These are phyloP conservation scores for Microsporum canis DNA, from an alignment of 2,329 filamentous ascomycete species.

Conservation along the genomic window DNA sequence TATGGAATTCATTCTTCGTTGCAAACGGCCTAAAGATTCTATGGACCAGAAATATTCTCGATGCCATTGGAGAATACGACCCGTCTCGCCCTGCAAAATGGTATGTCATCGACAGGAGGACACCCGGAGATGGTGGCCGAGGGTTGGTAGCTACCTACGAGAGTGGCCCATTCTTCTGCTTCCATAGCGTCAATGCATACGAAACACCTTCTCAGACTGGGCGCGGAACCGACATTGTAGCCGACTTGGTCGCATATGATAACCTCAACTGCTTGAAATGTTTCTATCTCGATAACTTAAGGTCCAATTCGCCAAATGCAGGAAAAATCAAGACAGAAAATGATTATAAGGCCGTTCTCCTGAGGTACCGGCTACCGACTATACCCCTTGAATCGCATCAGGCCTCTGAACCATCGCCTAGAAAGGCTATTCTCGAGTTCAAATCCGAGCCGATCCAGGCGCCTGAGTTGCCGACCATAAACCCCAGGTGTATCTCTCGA, in stretches of 20 bases:
- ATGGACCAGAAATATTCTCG: slow-evolving; percentile 56
- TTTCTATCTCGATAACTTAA: slow-evolving; percentile 59
- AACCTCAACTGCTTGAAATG: slow-evolving; percentile 53
- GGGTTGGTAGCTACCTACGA: slow-evolving; percentile 61
- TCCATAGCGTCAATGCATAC: slow-evolving; percentile 69
- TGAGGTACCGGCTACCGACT: slow-evolving; percentile 29
- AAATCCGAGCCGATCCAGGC: slow-evolving; percentile 16
- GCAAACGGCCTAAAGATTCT: slow-evolving; percentile 49
- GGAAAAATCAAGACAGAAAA: slow-evolving; percentile 19
- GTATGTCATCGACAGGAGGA: slow-evolving; percentile 59
- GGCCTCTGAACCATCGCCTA: background rate
- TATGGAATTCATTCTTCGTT: slow-evolving; percentile 55
- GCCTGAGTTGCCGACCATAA: slow-evolving; percentile 42
- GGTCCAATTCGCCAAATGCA: slow-evolving; percentile 43
- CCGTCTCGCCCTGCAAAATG: slow-evolving; percentile 48
- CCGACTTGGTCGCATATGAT: slow-evolving; percentile 55
- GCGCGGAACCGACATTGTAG: slow-evolving; percentile 43
- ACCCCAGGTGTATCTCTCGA: slow-evolving; percentile 34
- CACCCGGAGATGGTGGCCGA: slow-evolving; percentile 34
- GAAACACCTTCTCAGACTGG: slow-evolving; percentile 43
- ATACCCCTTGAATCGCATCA: slow-evolving; percentile 17
- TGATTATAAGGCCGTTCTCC: slow-evolving; percentile 14
- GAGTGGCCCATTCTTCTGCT: slow-evolving; percentile 60
- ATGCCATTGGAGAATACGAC: slow-evolving; percentile 56
- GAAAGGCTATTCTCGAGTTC: slow-evolving; percentile 20